Evolutionary conservation across 1,284 basidiomycete genomes (phyloP), one percentile per base, ranked within the genome.

Genomic region (Cerrena zonata): DNA sequence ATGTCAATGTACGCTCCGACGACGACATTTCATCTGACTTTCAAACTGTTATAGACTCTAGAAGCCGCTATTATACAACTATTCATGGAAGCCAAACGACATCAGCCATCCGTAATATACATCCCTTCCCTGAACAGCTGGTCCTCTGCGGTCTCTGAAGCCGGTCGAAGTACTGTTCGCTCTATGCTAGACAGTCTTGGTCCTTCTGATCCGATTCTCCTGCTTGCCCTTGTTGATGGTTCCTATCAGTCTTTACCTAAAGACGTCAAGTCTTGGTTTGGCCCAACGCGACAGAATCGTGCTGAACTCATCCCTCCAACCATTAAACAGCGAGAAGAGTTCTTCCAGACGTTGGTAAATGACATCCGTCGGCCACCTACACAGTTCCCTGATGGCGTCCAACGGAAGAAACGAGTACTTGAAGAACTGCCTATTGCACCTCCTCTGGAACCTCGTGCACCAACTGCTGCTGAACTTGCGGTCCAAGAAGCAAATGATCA

Each of bases 31-130:
- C n/a, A n/a, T n/a, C n/a, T n/a, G n/a, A n/a, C n/a, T n/a, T n/a
- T n/a, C n/a, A n/a, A n/a, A n/a, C n/a, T n/a, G n/a, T n/a, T 19
- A 22, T 50, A 94, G 89, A 93, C 93, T 2, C 74, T 86, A 2
- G 96, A 99, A 70, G 90, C 95, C 1, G 86, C 90, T 2, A 86
- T 97, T 50, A 91, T 98, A 1, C 95, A 98, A 60, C 78, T 97
- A n/a, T 98, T 99, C 61, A 81, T 94, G 18, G 96, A 99, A 67
- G 96, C 96, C 0, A 98, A 97, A 66, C 84, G 96, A 25, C 92
- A 97, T 65, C 94, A 97, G 61, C 96, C 96, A 0, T 94, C 93
- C 0, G 86, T 99, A 39, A 79, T 99, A 45, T 99, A 94, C 68
- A 92, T 99, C 43, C 96, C 95, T 0, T 90, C 91, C 0, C 76